Base-by-base conservation (phyloP, 148 eudicot genomes). In the Gaultheria prostrata region DNA sequence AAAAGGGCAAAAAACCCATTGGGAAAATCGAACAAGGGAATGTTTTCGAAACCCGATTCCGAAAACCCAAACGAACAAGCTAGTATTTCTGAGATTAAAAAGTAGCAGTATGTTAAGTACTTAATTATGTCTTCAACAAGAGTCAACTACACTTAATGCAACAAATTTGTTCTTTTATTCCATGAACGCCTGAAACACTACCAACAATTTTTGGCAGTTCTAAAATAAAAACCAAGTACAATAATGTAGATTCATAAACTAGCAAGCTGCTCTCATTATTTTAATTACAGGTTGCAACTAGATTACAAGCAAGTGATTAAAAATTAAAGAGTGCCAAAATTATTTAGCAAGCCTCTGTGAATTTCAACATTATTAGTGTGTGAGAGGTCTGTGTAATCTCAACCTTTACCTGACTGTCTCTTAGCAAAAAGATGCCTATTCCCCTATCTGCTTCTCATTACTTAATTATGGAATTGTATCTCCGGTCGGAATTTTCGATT, bases 341-440 rank as follows among this genome's bases (percentile, higher is more conserved):
- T 17, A 28, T 48, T 17, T 74, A 73, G 72, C 43, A 59, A 33
- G 75, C 10, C 69, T 70, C 24, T 59, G 18, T 81, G 48, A 86
- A 82, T 83, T 83, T 39, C 88, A 81, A 78, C 85, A n/a, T n/a
- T n/a, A n/a, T n/a, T n/a, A 46, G 43, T 73, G 33, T 87, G 75
- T 39, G 76, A 32, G 1, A 50, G 13, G 48, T 81, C 61, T 82
- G 80, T 69, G 79, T 75, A 74, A 77, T 39, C 32, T 50, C 77
- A 86, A 88, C 90, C 77, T 61, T 84, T 72, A 88, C 59, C 84
- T 54, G 43, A 21, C 46, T 85, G 90, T 86, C 90, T 86, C 85
- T 77, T 85, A 83, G 85, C 88, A 78, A 71, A 81, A 80, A 85
- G 84, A 88, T 83, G 86, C 85, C 80, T 67, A 53, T 82, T 82